Percentiles rank a stretch among this genome's conserved stretches.
Evolutionary conservation across 805 yeast genomes (phyloP).

Genomic region (Cyberlindnera maritima): DNA sequence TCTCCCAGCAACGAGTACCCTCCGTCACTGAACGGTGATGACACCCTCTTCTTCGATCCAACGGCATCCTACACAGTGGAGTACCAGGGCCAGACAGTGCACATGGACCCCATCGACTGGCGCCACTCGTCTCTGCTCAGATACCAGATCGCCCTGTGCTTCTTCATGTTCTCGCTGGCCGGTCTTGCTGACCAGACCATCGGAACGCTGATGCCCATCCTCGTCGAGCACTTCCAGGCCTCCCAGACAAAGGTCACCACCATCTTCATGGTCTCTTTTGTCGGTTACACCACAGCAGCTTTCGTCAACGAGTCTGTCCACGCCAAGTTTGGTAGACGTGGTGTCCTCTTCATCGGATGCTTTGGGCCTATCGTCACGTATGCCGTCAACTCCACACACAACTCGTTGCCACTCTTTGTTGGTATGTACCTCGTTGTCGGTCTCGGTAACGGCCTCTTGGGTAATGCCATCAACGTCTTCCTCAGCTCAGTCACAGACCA

Average conservation of each 20-base stretch:
- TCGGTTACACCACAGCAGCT: constrained; percentile 57
- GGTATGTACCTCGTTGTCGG: constrained; percentile 43
- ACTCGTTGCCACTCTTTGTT: constrained; percentile 40
- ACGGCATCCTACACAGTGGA: neutral
- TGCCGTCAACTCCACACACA: constrained; percentile 31
- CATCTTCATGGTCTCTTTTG: constrained; percentile 48
- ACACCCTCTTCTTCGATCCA: constrained; percentile 14
- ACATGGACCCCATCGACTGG: constrained; percentile 21
- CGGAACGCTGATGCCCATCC: constrained; percentile 55
- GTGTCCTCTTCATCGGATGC: constrained; percentile 38
- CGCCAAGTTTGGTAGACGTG: constrained; percentile 44
- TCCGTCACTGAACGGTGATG: neutral
- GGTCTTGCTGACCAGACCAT: constrained; percentile 62
- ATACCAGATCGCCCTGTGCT: constrained; percentile 41
- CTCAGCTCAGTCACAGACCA: constrained; percentile 43
- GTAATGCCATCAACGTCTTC: constrained; percentile 56
- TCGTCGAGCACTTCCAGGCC: constrained; percentile 45
- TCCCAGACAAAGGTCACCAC: constrained; percentile 47
- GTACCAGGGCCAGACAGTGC: constrained; percentile 4
- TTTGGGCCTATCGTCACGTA: constrained; percentile 36
- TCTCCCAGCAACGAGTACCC: neutral
- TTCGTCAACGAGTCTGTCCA: constrained; percentile 43
- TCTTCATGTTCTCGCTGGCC: constrained; percentile 39
- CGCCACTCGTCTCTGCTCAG: constrained; percentile 36
- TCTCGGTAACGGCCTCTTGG: constrained; percentile 53